phyloP scores from a whole-genome alignment of 148 eudicot species.

The Tetragonia tetragonoides region DNA sequence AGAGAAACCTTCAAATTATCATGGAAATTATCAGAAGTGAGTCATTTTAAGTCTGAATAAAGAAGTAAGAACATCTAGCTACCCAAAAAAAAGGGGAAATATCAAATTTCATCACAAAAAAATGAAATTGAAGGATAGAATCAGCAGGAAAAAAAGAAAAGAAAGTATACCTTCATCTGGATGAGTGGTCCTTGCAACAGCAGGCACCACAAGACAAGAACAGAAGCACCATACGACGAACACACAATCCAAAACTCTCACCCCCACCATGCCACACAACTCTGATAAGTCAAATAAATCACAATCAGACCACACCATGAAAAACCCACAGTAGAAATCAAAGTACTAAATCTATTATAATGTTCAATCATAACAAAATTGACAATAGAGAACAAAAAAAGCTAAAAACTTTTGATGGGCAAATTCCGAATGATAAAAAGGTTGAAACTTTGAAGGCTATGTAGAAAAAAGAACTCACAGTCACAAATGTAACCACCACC shows the following conservation, averaged over 20 bases:
- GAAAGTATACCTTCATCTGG: constrained; percentile 53
- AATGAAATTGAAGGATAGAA: not conserved
- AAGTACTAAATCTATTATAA: not conserved
- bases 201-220: not conserved
- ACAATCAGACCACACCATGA: not conserved
- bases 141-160: not conserved
- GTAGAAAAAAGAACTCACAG: no score
- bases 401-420: not conserved
- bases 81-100: not conserved
- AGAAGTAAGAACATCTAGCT: no score
- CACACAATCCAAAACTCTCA: constrained; percentile 6
- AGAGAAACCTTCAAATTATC: not conserved
- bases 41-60: no score
- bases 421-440: no score
- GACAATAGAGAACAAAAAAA: not conserved
- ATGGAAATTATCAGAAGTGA: no score
- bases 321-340: not conserved
- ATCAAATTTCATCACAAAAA: not conserved
- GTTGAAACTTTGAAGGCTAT: no score
- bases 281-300: not conserved
- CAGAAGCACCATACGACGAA: not conserved
- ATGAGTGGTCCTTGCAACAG: constrained; percentile 44
- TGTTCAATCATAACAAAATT: not conserved
- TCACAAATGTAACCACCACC: no score
- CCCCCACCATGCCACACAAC: not conserved